These are phyloP conservation scores for Fusarium keratoplasticum DNA, from an alignment of 2,329 filamentous ascomycete genomes.

Conservation along the genomic window DNA sequence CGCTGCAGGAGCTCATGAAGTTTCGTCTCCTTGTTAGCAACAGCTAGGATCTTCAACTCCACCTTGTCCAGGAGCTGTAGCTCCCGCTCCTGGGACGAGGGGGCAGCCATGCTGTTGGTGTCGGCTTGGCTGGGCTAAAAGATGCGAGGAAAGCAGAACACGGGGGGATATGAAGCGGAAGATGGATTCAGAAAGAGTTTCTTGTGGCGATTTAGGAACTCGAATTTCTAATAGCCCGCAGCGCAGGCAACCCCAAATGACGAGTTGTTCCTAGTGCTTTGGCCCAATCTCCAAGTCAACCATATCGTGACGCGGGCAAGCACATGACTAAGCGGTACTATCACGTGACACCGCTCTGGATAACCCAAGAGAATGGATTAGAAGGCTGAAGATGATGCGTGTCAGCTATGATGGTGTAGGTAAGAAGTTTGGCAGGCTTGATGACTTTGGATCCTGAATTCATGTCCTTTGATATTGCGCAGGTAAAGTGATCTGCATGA, in stretches of 20 bases:
- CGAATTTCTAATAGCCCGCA: slow-evolving; percentile 1
- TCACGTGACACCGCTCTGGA: slow-evolving; percentile 18
- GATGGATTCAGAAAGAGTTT: not conserved
- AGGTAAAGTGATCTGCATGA: not conserved
- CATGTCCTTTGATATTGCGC: not conserved
- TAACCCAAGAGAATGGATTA: not conserved
- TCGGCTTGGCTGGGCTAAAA: not conserved
- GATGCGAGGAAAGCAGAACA: slow-evolving; percentile 2
- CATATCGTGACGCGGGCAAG: slow-evolving; percentile 29
- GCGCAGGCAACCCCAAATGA: slow-evolving; percentile 41
- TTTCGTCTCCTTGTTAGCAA: slow-evolving; percentile 86
- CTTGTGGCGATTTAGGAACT: not conserved
- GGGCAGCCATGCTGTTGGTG: slow-evolving; percentile 48
- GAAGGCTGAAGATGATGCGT: not conserved
- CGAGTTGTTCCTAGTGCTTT: slow-evolving; percentile 29
- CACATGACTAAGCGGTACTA: slow-evolving; percentile 39
- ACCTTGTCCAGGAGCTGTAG: slow-evolving; percentile 86
- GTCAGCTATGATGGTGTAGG: not conserved
- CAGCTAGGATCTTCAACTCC: slow-evolving; percentile 81
- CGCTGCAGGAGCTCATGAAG: slow-evolving; percentile 81
- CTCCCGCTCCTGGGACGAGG: slow-evolving; percentile 74
- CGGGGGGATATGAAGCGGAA: not conserved
- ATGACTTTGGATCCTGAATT: not conserved
- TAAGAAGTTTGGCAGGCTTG: not conserved
- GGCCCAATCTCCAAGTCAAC: slow-evolving; percentile 33